Conservation (phyloP, 1,139 yeast species). For the Protomyces macrosporus region DNA sequence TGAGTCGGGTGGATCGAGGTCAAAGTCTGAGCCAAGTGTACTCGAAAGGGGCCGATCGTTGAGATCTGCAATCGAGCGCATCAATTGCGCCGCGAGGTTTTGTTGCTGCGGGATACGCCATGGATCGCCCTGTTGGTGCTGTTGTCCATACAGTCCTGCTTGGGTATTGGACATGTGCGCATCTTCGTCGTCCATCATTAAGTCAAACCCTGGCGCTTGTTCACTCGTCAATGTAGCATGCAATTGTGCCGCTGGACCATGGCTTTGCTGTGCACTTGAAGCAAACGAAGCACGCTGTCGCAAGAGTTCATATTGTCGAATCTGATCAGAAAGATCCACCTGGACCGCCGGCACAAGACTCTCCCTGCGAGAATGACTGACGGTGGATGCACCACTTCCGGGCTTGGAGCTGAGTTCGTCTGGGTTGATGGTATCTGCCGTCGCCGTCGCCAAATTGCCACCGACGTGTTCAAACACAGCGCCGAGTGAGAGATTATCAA, state of each 20-base stretch:
- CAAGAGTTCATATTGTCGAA: not conserved
- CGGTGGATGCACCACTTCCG: not conserved
- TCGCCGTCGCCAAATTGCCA: not conserved
- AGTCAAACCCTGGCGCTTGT: not conserved
- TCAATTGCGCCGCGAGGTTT: not conserved
- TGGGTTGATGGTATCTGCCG: not conserved
- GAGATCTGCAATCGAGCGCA: not conserved
- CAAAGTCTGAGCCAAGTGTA: not conserved
- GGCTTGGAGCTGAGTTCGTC: not conserved
- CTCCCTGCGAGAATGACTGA: not conserved
- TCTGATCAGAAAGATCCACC: not conserved
- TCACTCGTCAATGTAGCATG: not conserved
- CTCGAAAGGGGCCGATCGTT: not conserved
- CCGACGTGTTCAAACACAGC: not conserved
- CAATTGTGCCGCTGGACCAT: not conserved
- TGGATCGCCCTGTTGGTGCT: no score
- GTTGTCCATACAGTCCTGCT: no score
- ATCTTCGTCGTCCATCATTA: not conserved
- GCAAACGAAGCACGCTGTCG: not conserved
- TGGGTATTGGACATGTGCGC: not conserved
- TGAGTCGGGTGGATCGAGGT: not conserved
- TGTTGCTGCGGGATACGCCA: not conserved
- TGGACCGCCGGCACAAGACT: not conserved
- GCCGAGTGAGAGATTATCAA: not conserved
- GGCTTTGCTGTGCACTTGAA: not conserved